Base-by-base conservation (phyloP, 1,139 yeast genomes). In the Geotrichum aggregatum region DNA sequence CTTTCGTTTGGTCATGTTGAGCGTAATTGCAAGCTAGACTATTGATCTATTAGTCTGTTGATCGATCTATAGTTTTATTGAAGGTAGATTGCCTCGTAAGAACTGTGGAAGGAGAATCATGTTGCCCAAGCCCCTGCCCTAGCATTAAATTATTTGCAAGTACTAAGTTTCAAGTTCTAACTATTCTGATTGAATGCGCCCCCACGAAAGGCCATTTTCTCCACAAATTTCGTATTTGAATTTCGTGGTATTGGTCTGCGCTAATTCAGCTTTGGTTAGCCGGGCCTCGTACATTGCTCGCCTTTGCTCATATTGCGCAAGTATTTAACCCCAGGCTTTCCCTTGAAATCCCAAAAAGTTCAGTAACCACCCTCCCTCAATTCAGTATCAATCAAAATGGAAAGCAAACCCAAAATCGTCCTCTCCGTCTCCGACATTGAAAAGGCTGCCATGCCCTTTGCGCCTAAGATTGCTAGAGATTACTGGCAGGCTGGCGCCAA, bases 401-500 rank as follows among this genome's bases (percentile, higher is more conserved):
- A 48, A 16, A 55, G 56, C 43, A 40, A 43, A 19, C 56, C 56
- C 36, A 54, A 52, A 24, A 56, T 54, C 34, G 54, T 62, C 39
- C 55, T 59, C 3, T 58, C 63, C 3, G 52, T 64, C 22, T 50
- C 49, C 13, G 67, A 64, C 42, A 57, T 64, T 13, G 66, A 63
- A 52, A 49, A 40, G 43, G 61, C 56, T 1, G 57, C 67, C 31
- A 58, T 61, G 61, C 64, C 65, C n/a, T 51, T 52, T 43, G 61
- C 66, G 26, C 55, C 54, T 3, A 62, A 64, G 50, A 61, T 59
- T 59, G 68, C 69, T 38, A 57, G 69, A 42, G 73, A 68, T 50
- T 69, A 68, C 59, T 69, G 72, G 72, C 57, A 65, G 47, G 63
- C 69, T 18, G 73, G 73, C 1, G 71, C 73, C 14, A 67, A 67